phyloP scores from a whole-genome alignment of 345 rosid species.

The Rhodamnia rubescens region DNA sequence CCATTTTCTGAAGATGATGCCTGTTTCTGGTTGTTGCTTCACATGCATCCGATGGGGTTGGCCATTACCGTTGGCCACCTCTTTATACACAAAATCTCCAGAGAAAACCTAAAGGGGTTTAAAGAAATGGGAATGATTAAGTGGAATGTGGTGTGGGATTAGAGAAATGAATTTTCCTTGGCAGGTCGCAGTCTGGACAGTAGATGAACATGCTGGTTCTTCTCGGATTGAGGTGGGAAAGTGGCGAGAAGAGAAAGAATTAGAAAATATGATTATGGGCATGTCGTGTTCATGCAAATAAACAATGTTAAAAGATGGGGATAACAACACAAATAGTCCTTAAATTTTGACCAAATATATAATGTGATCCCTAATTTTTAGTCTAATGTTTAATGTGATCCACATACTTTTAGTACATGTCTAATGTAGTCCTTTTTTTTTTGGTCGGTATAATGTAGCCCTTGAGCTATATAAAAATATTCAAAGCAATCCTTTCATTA shows the following conservation, averaged over 20 bases:
- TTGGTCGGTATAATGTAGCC: too few species aligned
- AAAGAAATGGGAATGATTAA: neutral
- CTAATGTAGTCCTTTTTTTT: too few species aligned
- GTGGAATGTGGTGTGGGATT: neutral
- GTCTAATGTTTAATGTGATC: too few species aligned
- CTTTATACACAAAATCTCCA: neutral
- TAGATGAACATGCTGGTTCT: neutral
- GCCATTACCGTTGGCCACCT: neutral
- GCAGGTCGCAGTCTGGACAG: neutral
- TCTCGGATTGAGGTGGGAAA: neutral
- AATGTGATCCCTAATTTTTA: too few species aligned
- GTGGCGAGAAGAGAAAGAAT: neutral
- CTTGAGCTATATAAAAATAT: too few species aligned
- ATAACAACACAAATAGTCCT: too few species aligned
- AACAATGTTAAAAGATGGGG: neutral
- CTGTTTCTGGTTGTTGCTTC: neutral
- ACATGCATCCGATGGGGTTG: neutral
- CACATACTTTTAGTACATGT: too few species aligned
- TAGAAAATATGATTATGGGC: neutral
- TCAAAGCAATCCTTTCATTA: too few species aligned
- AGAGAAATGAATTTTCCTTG: neutral
- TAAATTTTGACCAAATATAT: accelerated
- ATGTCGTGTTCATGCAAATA: neutral
- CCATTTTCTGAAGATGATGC: neutral
- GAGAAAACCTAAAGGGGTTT: neutral